Evolutionary conservation across 73 alveolate species (phyloP).

Genomic region (Symbiodinium natans): DNA sequence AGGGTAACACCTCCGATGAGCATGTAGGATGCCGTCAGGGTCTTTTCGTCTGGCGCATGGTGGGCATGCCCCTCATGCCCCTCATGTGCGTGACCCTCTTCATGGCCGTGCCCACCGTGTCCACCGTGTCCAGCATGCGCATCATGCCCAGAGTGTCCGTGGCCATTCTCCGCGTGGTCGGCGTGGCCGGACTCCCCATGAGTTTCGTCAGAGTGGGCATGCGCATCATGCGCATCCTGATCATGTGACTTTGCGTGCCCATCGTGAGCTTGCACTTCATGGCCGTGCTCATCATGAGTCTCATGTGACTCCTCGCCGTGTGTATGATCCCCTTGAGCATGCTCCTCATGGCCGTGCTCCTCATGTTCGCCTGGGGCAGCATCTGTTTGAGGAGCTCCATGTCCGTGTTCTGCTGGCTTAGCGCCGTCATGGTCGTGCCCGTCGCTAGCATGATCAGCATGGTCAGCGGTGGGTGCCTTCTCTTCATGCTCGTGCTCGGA

Average conservation of each 20-base stretch:
- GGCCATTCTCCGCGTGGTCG: background rate
- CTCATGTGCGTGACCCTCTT: constrained; percentile 37
- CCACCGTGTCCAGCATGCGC: constrained; percentile 20
- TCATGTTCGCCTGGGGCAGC: too few relatives aligned
- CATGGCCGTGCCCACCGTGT: constrained; percentile 42
- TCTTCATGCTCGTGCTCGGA: background rate
- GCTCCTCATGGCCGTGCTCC: background rate
- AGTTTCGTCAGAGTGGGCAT: background rate
- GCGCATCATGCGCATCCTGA: background rate
- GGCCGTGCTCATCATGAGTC: background rate
- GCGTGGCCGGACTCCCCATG: constrained; percentile 11
- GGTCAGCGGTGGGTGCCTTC: background rate
- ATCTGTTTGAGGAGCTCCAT: background rate
- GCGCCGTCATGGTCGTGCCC: constrained; percentile 22
- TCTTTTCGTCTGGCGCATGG: constrained; percentile 80
- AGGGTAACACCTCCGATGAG: constrained; percentile 88
- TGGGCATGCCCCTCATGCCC: constrained; percentile 67
- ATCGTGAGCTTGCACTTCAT: background rate
- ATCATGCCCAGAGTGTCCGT: background rate
- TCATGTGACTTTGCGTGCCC: background rate
- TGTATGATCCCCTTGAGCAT: background rate
- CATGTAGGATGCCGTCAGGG: constrained; percentile 86
- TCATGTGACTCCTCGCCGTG: too few relatives aligned
- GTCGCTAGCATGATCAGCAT: background rate
- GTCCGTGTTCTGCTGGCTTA: background rate